A percentile compares a stretch with the other conserved stretches of the same genome.
phyloP scores from a whole-genome alignment of 2,329 filamentous ascomycete species.

The Chlorencoelia australis region DNA sequence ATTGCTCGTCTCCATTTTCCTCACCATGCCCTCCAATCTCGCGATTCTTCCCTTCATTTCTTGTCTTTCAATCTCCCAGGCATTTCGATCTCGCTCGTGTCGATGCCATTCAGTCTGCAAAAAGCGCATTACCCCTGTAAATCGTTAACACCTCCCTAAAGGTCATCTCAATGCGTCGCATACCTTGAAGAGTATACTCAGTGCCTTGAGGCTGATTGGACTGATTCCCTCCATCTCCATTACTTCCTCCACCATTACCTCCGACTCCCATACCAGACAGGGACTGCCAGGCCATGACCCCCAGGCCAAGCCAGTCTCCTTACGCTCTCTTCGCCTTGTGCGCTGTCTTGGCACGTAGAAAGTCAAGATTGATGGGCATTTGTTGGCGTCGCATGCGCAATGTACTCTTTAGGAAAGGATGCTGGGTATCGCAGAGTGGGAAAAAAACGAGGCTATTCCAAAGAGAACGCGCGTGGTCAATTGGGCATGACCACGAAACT shows the following conservation, averaged over 20 bases:
- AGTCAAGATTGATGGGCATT: constrained; percentile 13
- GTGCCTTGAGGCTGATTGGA: constrained; percentile 46
- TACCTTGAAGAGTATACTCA: constrained; percentile 65
- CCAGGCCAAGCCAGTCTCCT: constrained; percentile 11
- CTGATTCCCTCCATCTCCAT: constrained; percentile 17
- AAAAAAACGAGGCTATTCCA: constrained; percentile 13
- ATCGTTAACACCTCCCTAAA: not conserved
- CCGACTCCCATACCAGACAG: constrained; percentile 42
- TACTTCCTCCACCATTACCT: constrained; percentile 22
- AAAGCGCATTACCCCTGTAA: constrained; percentile 98
- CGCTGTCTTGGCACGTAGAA: constrained; percentile 8
- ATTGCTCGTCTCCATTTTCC: constrained; percentile 79
- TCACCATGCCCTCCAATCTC: constrained; percentile 78
- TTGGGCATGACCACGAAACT: constrained; percentile 14
- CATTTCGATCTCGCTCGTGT: constrained; percentile 93
- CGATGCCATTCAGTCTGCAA: constrained; percentile 98
- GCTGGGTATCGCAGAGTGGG: constrained; percentile 1
- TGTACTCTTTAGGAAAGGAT: too few relatives aligned
- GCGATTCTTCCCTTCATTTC: constrained; percentile 99
- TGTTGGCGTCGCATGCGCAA: constrained; percentile 16
- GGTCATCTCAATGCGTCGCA: constrained; percentile 1
- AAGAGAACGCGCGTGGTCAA: constrained; percentile 14
- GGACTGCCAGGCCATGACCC: constrained; percentile 60
- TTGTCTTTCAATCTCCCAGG: constrained; percentile 97
- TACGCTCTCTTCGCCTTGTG: constrained; percentile 7